phyloP scores from a whole-genome alignment of 345 rosid species.

The Syzygium jambos region DNA sequence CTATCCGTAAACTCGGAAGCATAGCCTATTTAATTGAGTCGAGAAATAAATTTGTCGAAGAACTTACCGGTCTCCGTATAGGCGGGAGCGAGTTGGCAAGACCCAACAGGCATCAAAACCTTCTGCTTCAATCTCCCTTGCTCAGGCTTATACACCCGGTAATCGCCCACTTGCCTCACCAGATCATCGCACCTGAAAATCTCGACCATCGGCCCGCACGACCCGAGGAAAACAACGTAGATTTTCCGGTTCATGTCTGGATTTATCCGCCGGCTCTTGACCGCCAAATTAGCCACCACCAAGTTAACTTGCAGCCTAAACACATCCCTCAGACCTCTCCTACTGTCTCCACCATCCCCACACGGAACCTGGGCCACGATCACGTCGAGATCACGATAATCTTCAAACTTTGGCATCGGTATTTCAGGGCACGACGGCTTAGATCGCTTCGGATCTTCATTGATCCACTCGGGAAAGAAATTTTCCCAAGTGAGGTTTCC shows the following conservation, averaged over 20 bases:
- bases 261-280: conserved; percentile 20
- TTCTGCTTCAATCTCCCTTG: conserved; percentile 42
- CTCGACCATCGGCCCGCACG: conserved; percentile 81
- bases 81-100: conserved; percentile 65
- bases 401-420: conserved; percentile 43
- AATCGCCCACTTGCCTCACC: conserved; percentile 35
- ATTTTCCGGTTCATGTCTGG: conserved; percentile 8
- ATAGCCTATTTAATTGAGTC: not conserved
- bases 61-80: conserved; percentile 32
- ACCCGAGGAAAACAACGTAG: conserved; percentile 47
- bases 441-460: conserved; percentile 31
- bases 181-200: conserved; percentile 69
- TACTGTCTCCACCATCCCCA: conserved; percentile 11
- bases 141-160: conserved; percentile 71
- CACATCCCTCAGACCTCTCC: conserved; percentile 49
- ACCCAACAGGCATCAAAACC: conserved; percentile 71
- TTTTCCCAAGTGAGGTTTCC: conserved; percentile 38
- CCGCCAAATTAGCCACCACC: conserved; percentile 72
- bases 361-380: conserved; percentile 68
- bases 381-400: conserved; percentile 44
- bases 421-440: conserved; percentile 54
- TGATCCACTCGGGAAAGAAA: conserved; percentile 68
- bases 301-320: conserved; percentile 69
- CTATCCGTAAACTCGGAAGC: not conserved
- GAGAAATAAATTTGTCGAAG: not conserved